phyloP scores from a whole-genome alignment of 2,329 filamentous ascomycete genomes.

The Claviceps quebecensis region DNA sequence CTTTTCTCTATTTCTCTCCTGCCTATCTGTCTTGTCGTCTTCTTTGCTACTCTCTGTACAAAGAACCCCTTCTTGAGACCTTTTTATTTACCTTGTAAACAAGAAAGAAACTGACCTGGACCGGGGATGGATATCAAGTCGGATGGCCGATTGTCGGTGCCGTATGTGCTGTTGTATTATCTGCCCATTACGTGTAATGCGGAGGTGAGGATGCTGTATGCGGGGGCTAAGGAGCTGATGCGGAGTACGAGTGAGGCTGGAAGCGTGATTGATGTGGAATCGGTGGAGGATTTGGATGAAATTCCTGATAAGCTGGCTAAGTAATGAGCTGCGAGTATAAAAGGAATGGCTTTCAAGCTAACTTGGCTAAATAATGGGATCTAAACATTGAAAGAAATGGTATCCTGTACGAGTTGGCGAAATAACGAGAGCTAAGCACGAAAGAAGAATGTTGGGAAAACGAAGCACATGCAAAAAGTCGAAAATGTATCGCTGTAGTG shows the following conservation, averaged over 20 bases:
- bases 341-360: no score
- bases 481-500: not conserved
- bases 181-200: conserved; percentile 82
- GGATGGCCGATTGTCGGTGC: conserved; percentile 73
- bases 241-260: conserved; percentile 85
- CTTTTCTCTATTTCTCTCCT: not conserved
- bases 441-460: no score
- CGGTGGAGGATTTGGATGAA: conserved; percentile 66
- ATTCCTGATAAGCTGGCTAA: conserved; percentile 51
- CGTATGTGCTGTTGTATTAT: conserved; percentile 92
- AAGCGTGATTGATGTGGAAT: conserved; percentile 71
- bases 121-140: conserved; percentile 24
- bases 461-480: no score
- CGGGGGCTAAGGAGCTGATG: conserved; percentile 91
- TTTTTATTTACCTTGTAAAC: not conserved
- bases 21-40: not conserved
- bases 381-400: no score
- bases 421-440: no score
- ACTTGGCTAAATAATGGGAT: no score
- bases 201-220: conserved; percentile 84
- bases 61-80: no score
- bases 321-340: conserved; percentile 2
- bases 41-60: no score
- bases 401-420: no score
- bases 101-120: not conserved